A percentile compares a stretch with the other conserved stretches of the same genome.
Conservation (phyloP, 1,284 basidiomycete genomes). For the Abortiporus biennis region DNA sequence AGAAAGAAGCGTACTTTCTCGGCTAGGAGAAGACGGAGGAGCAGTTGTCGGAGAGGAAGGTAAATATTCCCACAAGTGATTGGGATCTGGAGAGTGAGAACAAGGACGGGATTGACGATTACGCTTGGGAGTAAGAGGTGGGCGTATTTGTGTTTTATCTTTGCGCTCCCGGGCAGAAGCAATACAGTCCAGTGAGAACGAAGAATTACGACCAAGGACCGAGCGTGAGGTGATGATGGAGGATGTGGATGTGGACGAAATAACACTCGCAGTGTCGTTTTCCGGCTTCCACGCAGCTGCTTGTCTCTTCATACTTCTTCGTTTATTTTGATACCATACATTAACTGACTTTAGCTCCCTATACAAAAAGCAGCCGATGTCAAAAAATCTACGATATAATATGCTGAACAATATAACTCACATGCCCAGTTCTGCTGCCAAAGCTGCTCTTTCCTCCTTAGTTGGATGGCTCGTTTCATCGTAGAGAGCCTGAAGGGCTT, state of each 20-base stretch:
- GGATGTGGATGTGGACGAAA: constrained; percentile 3
- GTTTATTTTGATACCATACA: constrained; percentile 48
- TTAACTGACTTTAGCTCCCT: constrained; percentile 44
- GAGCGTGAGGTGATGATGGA: constrained; percentile 12
- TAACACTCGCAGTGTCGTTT: not conserved
- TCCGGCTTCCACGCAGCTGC: constrained; percentile 23
- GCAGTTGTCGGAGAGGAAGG: constrained; percentile 34
- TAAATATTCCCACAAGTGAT: constrained; percentile 34
- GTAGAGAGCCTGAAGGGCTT: constrained; percentile 32
- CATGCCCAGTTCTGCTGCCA: constrained; percentile 38
- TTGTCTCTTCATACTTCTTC: constrained; percentile 36
- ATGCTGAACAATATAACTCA: constrained; percentile 17
- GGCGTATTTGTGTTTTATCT: constrained; percentile 16
- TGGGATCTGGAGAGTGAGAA: constrained; percentile 4
- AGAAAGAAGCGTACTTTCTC: constrained; percentile 24
- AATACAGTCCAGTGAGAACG: constrained; percentile 35
- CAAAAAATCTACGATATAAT: not conserved
- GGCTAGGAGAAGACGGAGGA: constrained; percentile 29
- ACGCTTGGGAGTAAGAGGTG: constrained; percentile 21
- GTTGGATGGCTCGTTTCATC: constrained; percentile 35
- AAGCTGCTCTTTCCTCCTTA: constrained; percentile 33
- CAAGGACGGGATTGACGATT: constrained; percentile 6
- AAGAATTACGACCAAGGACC: constrained; percentile 15
- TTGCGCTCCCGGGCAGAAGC: constrained; percentile 33
- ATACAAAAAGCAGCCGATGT: not conserved